A percentile compares a stretch with the other conserved stretches of the same genome.
These are phyloP conservation scores for Sugiyamaella mastotermitis DNA, from an alignment of 805 yeast species.

Conservation along the genomic window DNA sequence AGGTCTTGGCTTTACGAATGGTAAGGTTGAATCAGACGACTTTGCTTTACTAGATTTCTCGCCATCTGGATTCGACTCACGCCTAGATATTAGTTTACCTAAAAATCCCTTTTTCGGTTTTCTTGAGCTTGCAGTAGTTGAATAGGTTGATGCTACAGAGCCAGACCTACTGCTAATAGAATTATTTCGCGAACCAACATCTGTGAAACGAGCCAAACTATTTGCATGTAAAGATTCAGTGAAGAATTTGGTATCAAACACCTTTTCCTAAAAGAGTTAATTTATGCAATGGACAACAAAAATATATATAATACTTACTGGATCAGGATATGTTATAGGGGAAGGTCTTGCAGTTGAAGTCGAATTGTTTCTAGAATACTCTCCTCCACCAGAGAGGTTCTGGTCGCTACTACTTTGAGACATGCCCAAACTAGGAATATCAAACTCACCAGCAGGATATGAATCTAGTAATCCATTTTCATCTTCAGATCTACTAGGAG, in stretches of 20 bases:
- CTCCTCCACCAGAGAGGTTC: no score
- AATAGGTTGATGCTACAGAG: slow-evolving; percentile 15
- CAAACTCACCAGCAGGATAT: no score
- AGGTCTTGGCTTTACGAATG: no score
- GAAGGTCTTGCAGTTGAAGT: neutral
- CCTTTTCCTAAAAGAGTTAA: slow-evolving; percentile 13
- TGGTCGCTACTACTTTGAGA: neutral
- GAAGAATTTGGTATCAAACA: slow-evolving; percentile 14
- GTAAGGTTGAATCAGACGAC: slow-evolving; percentile 1
- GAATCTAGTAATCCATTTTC: no score
- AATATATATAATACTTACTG: slow-evolving; percentile 6
- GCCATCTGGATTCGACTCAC: slow-evolving; percentile 18
- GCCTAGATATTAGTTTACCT: slow-evolving; percentile 12
- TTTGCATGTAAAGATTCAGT: slow-evolving; percentile 1
- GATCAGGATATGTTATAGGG: slow-evolving; percentile 16
- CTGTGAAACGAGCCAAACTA: neutral
- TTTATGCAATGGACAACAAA: no score
- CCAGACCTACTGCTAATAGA: slow-evolving; percentile 12
- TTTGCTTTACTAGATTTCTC: slow-evolving; percentile 1
- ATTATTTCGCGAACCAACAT: neutral
- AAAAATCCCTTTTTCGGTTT: slow-evolving; percentile 2
- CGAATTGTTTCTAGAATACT: no score
- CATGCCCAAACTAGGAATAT: neutral
- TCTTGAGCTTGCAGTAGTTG: slow-evolving; percentile 4
- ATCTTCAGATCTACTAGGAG: no score